phyloP scores from a whole-genome alignment of 495 filamentous ascomycete genomes.

The Penicillium salamii region DNA sequence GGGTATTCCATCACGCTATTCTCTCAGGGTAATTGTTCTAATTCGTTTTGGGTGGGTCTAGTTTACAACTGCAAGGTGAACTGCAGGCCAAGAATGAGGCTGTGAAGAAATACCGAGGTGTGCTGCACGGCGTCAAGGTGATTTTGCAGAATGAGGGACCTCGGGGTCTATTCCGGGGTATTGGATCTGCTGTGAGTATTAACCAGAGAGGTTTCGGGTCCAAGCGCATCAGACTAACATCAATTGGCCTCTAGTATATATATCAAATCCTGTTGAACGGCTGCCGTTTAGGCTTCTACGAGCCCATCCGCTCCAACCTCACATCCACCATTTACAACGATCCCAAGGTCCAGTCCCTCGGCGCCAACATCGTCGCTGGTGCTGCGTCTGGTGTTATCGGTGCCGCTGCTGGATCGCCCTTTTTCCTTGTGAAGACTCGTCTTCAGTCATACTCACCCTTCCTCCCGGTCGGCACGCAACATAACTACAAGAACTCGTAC shows the following conservation, averaged over 20 bases:
- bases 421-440: constrained; percentile 98
- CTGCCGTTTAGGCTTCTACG: constrained; percentile 96
- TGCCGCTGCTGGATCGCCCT: constrained; percentile 86
- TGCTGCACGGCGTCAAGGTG: constrained; percentile 84
- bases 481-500: constrained; percentile 80
- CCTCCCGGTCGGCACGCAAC: constrained; percentile 92
- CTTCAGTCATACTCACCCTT: constrained; percentile 94
- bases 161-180: constrained; percentile 79
- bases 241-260: constrained; percentile 59
- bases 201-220: background rate
- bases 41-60: too few relatives aligned
- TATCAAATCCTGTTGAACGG: constrained; percentile 98
- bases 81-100: constrained; percentile 81
- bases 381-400: constrained; percentile 86
- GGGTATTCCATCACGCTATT: constrained; percentile 10
- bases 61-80: constrained; percentile 95
- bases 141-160: constrained; percentile 91
- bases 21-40: background rate
- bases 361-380: constrained; percentile 89
- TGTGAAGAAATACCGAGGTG: constrained; percentile 85
- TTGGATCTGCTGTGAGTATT: constrained; percentile 72
- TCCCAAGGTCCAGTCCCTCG: constrained; percentile 70
- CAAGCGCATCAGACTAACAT: background rate
- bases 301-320: constrained; percentile 74
- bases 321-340: constrained; percentile 69